phyloP scores from a whole-genome alignment of 164 flowering plant species.

The Umbilicus rupestris region DNA sequence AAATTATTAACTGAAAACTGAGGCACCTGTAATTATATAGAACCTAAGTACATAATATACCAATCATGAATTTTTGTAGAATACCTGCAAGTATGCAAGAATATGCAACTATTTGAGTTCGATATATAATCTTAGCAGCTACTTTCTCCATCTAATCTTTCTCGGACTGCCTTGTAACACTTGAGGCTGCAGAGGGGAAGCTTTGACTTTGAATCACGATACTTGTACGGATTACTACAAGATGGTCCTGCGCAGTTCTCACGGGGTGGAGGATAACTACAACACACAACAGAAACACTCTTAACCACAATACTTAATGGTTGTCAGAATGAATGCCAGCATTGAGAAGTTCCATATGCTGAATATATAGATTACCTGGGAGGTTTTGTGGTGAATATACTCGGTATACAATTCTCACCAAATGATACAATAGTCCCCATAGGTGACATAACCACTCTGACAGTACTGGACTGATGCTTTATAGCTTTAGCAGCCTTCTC shows the following conservation, averaged over 20 bases:
- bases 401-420: constrained; percentile 65
- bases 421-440: constrained; percentile 69
- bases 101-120: not conserved
- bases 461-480: constrained; percentile 39
- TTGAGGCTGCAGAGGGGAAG: constrained; percentile 89
- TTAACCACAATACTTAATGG: not conserved
- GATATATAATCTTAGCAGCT: not conserved
- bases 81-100: constrained; percentile 7
- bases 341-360: not conserved
- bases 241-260: constrained; percentile 81
- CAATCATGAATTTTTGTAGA: not conserved
- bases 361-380: constrained; percentile 47
- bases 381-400: constrained; percentile 55
- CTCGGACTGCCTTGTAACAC: constrained; percentile 69
- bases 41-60: not conserved
- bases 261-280: constrained; percentile 85
- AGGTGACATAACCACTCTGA: constrained; percentile 68
- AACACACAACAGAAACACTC: not conserved
- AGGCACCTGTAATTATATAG: not conserved
- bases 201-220: constrained; percentile 72
- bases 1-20: not conserved
- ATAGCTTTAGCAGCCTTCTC: constrained; percentile 72
- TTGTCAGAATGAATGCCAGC: not conserved
- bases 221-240: constrained; percentile 62
- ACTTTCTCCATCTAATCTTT: constrained; percentile 18